These are phyloP conservation scores for Phytophthora ramorum DNA, from an alignment of 352 stramenopile species.

Conservation along the genomic window DNA sequence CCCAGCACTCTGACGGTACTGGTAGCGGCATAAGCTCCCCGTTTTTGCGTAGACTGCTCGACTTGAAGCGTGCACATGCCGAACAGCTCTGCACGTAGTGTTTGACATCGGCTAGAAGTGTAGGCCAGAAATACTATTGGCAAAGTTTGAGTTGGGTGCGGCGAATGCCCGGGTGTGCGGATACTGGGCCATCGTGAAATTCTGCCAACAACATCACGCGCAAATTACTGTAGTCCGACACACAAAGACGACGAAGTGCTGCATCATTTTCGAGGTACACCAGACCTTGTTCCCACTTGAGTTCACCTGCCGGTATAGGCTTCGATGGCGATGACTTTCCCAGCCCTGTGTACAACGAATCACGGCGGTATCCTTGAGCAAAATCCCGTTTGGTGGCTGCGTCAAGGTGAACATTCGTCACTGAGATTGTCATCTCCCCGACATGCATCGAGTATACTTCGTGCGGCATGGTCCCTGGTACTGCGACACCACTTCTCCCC, in stretches of 20 bases:
- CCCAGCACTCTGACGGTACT: slow-evolving; percentile 9
- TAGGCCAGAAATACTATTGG: slow-evolving; percentile 7
- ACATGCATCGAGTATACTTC: background rate
- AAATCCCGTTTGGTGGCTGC: background rate
- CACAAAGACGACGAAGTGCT: background rate
- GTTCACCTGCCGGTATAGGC: background rate
- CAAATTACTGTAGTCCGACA: background rate
- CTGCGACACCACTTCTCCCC: background rate
- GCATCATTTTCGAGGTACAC: background rate
- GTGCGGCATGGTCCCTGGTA: background rate
- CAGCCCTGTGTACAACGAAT: background rate
- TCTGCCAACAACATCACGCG: background rate
- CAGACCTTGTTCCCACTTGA: background rate
- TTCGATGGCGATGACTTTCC: background rate
- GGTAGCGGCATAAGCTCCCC: background rate
- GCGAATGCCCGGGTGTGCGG: slow-evolving; percentile 1
- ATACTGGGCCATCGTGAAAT: background rate
- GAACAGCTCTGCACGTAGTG: slow-evolving; percentile 5
- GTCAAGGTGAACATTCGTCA: background rate
- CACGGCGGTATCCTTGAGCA: background rate
- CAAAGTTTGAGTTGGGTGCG: slow-evolving; percentile 3
- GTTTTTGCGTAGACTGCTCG: slow-evolving; percentile 1
- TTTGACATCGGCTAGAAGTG: background rate
- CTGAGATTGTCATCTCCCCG: background rate
- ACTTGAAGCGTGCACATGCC: slow-evolving; percentile 3